Evolutionary conservation across 495 filamentous ascomycete genomes (phyloP).

Genomic region (Corynascus novoguineensis): DNA sequence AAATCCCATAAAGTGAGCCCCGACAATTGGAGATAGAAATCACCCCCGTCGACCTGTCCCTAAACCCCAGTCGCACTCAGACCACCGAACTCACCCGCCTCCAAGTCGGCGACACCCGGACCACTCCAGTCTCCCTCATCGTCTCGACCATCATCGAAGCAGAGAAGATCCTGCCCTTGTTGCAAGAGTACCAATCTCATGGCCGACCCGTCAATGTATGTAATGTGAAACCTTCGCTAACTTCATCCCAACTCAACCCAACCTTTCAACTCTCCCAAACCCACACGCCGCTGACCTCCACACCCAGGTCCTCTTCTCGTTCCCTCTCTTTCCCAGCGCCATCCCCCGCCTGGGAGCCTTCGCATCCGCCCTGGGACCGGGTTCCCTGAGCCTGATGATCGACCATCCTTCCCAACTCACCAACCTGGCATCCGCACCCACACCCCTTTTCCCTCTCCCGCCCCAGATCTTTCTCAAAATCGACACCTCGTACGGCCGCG

Average conservation of each 20-base stretch:
- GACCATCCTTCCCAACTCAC: conserved; percentile 63
- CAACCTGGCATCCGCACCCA: conserved; percentile 36
- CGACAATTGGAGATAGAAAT: too few species aligned
- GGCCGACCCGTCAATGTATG: conserved; percentile 54
- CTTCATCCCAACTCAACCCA: conserved; percentile 18
- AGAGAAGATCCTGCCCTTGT: conserved; percentile 59
- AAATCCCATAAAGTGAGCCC: conserved; percentile 83
- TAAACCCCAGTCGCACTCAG: conserved; percentile 2
- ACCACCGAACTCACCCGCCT: conserved; percentile 67
- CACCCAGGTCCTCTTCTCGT: conserved; percentile 64
- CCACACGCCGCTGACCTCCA: background rate
- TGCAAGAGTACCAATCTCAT: conserved; percentile 50
- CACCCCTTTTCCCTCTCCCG: conserved; percentile 32
- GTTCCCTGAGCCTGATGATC: conserved; percentile 60
- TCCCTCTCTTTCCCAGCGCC: conserved; percentile 63
- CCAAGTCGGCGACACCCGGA: conserved; percentile 56
- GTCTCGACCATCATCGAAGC: conserved; percentile 76
- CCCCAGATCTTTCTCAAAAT: conserved; percentile 67
- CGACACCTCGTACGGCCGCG: conserved; percentile 71
- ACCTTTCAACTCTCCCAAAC: background rate
- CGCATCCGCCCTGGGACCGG: conserved; percentile 44
- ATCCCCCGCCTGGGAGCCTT: conserved; percentile 52
- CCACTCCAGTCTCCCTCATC: conserved; percentile 57
- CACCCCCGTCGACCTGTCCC: background rate
- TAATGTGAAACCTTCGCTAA: too few species aligned